Percentiles rank a stretch among this genome's conserved stretches.
phyloP scores from a whole-genome alignment of 2,329 filamentous ascomycete genomes.

The Ophiocordyceps camponoti-saundersi region DNA sequence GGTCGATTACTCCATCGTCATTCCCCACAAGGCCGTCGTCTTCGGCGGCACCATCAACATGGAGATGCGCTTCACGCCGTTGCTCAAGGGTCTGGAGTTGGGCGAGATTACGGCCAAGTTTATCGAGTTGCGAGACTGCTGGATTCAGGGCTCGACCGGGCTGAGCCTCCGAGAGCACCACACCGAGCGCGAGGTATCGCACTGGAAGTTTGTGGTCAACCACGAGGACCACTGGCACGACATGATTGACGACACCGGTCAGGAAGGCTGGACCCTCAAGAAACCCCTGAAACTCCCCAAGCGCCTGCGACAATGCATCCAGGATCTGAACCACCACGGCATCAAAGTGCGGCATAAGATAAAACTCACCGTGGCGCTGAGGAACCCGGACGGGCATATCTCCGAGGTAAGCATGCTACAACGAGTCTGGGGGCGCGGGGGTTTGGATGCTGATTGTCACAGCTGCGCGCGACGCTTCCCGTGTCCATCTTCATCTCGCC shows the following conservation, averaged over 20 bases:
- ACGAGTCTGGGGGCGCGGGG: neutral
- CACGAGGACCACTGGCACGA: slow-evolving; percentile 51
- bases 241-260: slow-evolving; percentile 48
- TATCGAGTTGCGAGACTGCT: slow-evolving; percentile 60
- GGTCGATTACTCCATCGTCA: slow-evolving; percentile 84
- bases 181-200: slow-evolving; percentile 44
- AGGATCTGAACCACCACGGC: slow-evolving; percentile 74
- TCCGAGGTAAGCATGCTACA: slow-evolving; percentile 54
- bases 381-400: slow-evolving; percentile 87
- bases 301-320: slow-evolving; percentile 65
- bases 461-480: slow-evolving; percentile 78
- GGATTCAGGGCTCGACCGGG: slow-evolving; percentile 26
- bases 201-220: slow-evolving; percentile 36
- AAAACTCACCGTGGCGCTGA: slow-evolving; percentile 75
- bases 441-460: neutral
- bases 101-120: slow-evolving; percentile 70
- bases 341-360: slow-evolving; percentile 91
- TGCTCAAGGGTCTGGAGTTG: slow-evolving; percentile 76
- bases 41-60: slow-evolving; percentile 78
- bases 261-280: slow-evolving; percentile 47
- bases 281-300: slow-evolving; percentile 58
- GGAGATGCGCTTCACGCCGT: slow-evolving; percentile 72
- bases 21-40: slow-evolving; percentile 85
- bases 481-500: slow-evolving; percentile 93
- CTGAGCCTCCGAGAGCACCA: slow-evolving; percentile 39